Percentiles rank a stretch among this genome's conserved stretches.
These are phyloP conservation scores for Climacium dendroides DNA, from an alignment of 225 moss, liverwort and hornwort genomes.

Conservation along the genomic window DNA sequence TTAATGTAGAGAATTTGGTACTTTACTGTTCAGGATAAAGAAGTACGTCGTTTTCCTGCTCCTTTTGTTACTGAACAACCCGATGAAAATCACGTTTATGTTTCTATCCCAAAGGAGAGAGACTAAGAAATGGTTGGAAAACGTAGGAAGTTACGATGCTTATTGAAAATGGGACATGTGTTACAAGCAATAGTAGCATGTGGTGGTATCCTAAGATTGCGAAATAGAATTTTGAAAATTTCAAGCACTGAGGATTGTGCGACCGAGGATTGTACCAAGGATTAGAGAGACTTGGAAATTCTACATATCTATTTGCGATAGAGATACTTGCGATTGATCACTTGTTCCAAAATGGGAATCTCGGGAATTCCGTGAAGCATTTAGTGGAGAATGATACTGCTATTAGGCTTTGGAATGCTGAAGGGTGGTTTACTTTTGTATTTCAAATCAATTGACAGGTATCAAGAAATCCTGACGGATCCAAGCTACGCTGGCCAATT, in stretches of 20 bases:
- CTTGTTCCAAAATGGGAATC: neutral
- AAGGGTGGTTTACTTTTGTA: neutral
- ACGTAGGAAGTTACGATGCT: neutral
- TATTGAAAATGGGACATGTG: neutral
- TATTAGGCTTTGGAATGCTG: neutral
- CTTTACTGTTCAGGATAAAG: neutral
- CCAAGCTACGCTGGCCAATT: slow-evolving; percentile 98
- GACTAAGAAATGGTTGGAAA: neutral
- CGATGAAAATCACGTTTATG: neutral
- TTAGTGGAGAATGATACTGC: neutral
- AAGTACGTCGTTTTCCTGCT: neutral
- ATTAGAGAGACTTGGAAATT: neutral
- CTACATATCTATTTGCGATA: neutral
- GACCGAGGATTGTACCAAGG: neutral
- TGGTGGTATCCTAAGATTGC: neutral
- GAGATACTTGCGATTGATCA: neutral
- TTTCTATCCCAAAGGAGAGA: neutral
- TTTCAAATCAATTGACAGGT: slow-evolving; percentile 28
- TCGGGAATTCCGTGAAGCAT: neutral
- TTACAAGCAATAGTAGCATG: neutral
- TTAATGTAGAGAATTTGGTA: neutral
- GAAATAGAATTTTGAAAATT: neutral
- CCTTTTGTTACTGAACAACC: neutral
- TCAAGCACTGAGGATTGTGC: neutral
- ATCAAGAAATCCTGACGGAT: slow-evolving; percentile 95